Base-by-base conservation (phyloP, 192 early-diverging fungal genomes). In the Coemansia sp. region DNA sequence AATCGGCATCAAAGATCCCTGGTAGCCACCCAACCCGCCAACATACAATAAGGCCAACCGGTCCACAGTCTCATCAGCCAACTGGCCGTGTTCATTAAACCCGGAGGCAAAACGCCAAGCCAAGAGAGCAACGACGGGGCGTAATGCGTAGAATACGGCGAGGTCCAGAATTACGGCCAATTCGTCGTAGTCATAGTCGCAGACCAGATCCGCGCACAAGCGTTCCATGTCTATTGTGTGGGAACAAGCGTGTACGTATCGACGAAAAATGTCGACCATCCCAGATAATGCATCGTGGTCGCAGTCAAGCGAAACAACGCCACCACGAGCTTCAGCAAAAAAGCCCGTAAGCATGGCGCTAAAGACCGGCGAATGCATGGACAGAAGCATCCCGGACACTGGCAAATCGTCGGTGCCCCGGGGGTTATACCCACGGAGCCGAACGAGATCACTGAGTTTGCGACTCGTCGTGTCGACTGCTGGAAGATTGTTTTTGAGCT, bases 121-220 rank as follows among this genome's bases (percentile, higher is more conserved):
- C 27, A 78, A 43, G 7, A 72, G 29, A 1, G 36, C 39, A 9
- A 66, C 40, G 3, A 62, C 65, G 0, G 59, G 70, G 2, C 60
- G 66, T 26, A 67, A 15, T 26, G 57, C 67, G 29, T 79, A 79
- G 43, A 55, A 65, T 1, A 39, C 41, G 4, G 76, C 76, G 18
- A 69, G 34, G 4, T 58, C 66, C 7, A 72, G 53, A 1, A 64
- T 33, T 4, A 36, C 48, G 21, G 64, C 39, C 50, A 53, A 18
- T 9, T 41, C 27, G 19, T 62, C 60, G 4, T 26, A 18, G 27
- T 24, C 11, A 24, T 42, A 42, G 18, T 41, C 29, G 14, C 53
- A 52, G 8, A 26, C 37, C 26, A 62, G 21, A 17, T 37, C 46
- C 5, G 46, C 26, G 24, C 46, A 24, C 24, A 50, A 24, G 14